phyloP scores from a whole-genome alignment of 2,329 filamentous ascomycete genomes.

The Sarocladium kiliense region DNA sequence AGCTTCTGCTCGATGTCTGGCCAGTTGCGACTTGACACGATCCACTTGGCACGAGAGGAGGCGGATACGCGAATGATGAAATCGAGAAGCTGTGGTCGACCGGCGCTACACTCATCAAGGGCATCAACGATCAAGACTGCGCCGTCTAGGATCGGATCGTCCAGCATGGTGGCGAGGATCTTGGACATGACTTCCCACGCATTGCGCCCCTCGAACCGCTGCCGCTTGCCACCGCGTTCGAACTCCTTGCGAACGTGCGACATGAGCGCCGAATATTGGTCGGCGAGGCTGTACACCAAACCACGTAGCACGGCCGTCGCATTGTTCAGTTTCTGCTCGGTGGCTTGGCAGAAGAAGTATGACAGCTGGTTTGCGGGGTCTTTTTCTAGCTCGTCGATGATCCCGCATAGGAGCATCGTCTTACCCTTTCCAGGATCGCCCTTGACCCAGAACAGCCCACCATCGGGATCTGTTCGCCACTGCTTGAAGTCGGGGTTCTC shows the following conservation, averaged over 20 bases:
- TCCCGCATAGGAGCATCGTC: conserved; percentile 35
- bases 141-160: neutral
- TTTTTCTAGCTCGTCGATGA: conserved; percentile 22
- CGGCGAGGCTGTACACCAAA: conserved; percentile 34
- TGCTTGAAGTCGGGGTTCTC: conserved; percentile 16
- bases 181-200: conserved; percentile 28
- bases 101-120: conserved; percentile 38
- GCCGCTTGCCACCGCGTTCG: conserved; percentile 23
- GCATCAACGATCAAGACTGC: conserved; percentile 35
- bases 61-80: conserved; percentile 24
- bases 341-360: conserved; percentile 40
- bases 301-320: conserved; percentile 35
- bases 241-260: conserved; percentile 19
- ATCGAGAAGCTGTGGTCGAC: conserved; percentile 25
- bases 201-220: conserved; percentile 33
- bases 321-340: conserved; percentile 29
- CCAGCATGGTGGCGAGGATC: conserved; percentile 25
- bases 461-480: conserved; percentile 11
- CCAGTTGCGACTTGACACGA: conserved; percentile 35
- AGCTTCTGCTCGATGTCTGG: conserved; percentile 28
- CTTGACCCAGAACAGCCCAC: conserved; percentile 24
- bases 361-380: conserved; percentile 14
- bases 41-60: conserved; percentile 28
- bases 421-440: conserved; percentile 43
- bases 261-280: neutral